phyloP scores from a whole-genome alignment of 169 alveolate genomes.

The Eimeria nieschulzi region DNA sequence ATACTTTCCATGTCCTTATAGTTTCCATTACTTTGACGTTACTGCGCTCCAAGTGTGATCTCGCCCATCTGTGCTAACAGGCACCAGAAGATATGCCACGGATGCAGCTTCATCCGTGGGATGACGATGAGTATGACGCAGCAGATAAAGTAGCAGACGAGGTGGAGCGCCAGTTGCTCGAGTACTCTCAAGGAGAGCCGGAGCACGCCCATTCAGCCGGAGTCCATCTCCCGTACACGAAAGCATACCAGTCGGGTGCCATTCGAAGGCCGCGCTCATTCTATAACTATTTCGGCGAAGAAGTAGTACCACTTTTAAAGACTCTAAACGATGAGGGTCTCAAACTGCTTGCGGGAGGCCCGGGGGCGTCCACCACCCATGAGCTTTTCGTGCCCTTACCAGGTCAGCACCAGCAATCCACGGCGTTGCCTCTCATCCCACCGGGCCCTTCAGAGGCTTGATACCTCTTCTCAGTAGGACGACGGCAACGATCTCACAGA shows the following conservation, averaged over 20 bases:
- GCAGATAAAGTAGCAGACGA: constrained; percentile 28
- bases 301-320: neutral
- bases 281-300: constrained; percentile 38
- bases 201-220: neutral
- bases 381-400: constrained; percentile 26
- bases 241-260: constrained; percentile 18
- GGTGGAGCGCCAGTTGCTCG: constrained; percentile 21
- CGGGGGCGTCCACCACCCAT: neutral
- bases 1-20: neutral
- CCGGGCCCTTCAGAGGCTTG: neutral
- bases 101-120: constrained; percentile 18
- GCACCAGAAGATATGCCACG: constrained; percentile 8
- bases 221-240: neutral
- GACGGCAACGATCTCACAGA: too few species aligned
- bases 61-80: neutral
- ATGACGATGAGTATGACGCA: neutral
- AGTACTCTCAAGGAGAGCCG: neutral
- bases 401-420: neutral
- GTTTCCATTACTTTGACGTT: neutral
- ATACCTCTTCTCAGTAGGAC: too few species aligned
- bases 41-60: neutral
- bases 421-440: neutral
- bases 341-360: neutral
- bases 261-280: constrained; percentile 34
- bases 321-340: neutral